phyloP scores from a whole-genome alignment of 2,329 filamentous ascomycete genomes.

The Ophiostoma ulmi region DNA sequence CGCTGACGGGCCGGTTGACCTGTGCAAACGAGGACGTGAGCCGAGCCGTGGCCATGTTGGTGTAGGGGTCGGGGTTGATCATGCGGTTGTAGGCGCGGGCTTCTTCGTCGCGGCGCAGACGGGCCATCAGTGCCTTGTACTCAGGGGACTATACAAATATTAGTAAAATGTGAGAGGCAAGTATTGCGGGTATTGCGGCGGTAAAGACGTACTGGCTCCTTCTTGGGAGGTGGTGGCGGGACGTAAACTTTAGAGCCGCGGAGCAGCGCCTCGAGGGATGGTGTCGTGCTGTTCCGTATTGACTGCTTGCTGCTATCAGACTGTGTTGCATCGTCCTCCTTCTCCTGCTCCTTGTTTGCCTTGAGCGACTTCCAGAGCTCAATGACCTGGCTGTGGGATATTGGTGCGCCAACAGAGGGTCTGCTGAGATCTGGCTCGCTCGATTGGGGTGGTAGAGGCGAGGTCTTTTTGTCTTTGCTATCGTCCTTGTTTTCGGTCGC shows the following conservation, averaged over 20 bases:
- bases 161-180: neutral
- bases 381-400: conserved; percentile 66
- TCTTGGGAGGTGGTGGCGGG: conserved; percentile 74
- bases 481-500: neutral
- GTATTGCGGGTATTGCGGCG: no score
- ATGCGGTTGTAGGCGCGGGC: conserved; percentile 76
- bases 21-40: conserved; percentile 50
- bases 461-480: neutral
- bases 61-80: conserved; percentile 53
- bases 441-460: neutral
- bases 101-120: conserved; percentile 78
- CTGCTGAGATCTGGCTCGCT: conserved; percentile 47
- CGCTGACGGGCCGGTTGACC: conserved; percentile 45
- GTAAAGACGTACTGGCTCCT: conserved; percentile 59
- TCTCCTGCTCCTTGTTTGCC: conserved; percentile 33
- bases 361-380: conserved; percentile 53
- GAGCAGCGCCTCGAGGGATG: conserved; percentile 64
- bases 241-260: conserved; percentile 66
- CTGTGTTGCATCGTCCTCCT: neutral
- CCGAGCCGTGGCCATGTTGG: conserved; percentile 26
- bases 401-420: conserved; percentile 57
- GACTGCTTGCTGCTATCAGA: neutral
- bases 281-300: conserved; percentile 29
- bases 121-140: conserved; percentile 83
- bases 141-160: conserved; percentile 58